Percentiles rank a stretch among this genome's conserved stretches.
Conservation (phyloP, 176 grass and related monocot species). For the Oropetium thomaeum region DNA sequence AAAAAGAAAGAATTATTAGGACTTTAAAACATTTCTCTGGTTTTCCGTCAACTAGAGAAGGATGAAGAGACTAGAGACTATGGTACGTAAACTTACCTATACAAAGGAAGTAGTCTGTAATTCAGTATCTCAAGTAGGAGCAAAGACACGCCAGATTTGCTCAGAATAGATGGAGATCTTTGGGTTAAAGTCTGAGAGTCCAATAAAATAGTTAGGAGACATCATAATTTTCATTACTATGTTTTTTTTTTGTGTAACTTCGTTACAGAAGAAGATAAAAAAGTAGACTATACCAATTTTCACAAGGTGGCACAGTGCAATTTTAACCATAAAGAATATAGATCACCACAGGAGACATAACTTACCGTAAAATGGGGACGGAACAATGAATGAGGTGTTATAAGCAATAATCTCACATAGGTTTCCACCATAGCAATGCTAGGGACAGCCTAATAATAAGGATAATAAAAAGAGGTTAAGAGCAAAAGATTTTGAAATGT, state of each 20-base stretch:
- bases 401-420: conserved; percentile 93
- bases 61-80: not conserved
- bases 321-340: conserved; percentile 10
- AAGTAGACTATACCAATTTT: conserved; percentile 21
- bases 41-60: not conserved
- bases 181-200: conserved; percentile 82
- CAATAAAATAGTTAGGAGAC: conserved; percentile 15
- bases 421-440: conserved; percentile 99
- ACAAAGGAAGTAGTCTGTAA: conserved; percentile 94
- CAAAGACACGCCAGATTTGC: conserved; percentile 87
- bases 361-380: conserved; percentile 94
- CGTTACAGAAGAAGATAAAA: not conserved
- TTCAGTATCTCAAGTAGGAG: conserved; percentile 98
- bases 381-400: conserved; percentile 92
- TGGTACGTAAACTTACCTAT: conserved; percentile 58
- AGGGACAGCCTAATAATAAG: conserved; percentile 86
- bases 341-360: conserved; percentile 21
- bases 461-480: conserved; percentile 35
- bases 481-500: conserved; percentile 19
- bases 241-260: conserved; percentile 3
- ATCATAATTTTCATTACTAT: conserved; percentile 25
- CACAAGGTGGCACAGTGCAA: conserved; percentile 1
- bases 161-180: conserved; percentile 87
- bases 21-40: not conserved
- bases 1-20: conserved; percentile 1